Evolutionary conservation across 2,329 filamentous ascomycete species (phyloP).

Genomic region (Corynespora cassiicola): DNA sequence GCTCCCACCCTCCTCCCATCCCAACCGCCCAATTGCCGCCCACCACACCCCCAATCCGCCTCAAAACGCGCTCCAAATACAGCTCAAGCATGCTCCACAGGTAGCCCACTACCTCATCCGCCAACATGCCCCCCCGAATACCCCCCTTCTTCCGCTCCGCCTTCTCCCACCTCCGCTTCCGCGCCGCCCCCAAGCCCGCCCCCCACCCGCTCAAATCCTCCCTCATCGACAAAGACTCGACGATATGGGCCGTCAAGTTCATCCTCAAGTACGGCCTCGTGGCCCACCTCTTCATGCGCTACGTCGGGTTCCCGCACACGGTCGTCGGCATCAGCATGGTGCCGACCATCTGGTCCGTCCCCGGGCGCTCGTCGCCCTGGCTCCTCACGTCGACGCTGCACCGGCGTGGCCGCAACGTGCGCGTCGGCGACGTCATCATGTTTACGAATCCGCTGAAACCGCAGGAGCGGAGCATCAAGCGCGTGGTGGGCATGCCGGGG

Average conservation of each 20-base stretch:
- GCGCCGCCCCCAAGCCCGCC: constrained; percentile 1
- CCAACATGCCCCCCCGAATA: constrained; percentile 26
- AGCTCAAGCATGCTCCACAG: constrained; percentile 17
- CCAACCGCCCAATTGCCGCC: not conserved
- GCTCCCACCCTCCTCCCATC: not conserved
- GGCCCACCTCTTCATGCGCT: constrained; percentile 49
- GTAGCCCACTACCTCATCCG: constrained; percentile 14
- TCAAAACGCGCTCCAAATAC: constrained; percentile 5
- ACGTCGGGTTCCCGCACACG: constrained; percentile 66
- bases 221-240: constrained; percentile 6
- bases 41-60: constrained; percentile 5
- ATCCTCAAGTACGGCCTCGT: constrained; percentile 24
- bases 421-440: constrained; percentile 83
- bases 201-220: constrained; percentile 1
- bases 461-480: constrained; percentile 72
- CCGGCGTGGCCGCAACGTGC: constrained; percentile 64
- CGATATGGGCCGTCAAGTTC: constrained; percentile 15
- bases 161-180: constrained; percentile 14
- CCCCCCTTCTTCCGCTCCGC: not conserved
- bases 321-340: constrained; percentile 85
- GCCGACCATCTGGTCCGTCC: constrained; percentile 71
- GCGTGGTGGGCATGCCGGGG: constrained; percentile 66
- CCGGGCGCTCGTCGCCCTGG: constrained; percentile 16
- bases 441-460: constrained; percentile 74
- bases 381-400: constrained; percentile 36